Conservation (phyloP, 2,329 filamentous ascomycete species). For the Alternaria atra region DNA sequence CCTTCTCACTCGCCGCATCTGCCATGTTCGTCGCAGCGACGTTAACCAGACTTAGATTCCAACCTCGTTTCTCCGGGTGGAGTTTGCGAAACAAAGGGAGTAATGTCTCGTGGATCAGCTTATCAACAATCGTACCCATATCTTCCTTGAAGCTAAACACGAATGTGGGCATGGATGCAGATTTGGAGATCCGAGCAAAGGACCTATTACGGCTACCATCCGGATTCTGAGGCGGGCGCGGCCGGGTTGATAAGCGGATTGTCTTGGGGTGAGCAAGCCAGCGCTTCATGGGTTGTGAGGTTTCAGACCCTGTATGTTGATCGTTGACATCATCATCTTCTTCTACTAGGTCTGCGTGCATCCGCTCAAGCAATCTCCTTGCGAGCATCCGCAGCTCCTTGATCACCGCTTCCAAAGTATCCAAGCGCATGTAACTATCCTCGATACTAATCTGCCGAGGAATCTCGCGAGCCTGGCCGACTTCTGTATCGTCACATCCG, state of each 20-base stretch:
- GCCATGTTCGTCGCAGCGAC: slow-evolving; percentile 87
- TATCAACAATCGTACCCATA: slow-evolving; percentile 69
- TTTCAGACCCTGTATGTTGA: neutral
- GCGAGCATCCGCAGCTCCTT: slow-evolving; percentile 75
- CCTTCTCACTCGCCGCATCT: slow-evolving; percentile 56
- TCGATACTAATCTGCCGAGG: slow-evolving; percentile 94
- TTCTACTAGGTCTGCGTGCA: slow-evolving; percentile 78
- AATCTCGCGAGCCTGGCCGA: slow-evolving; percentile 74
- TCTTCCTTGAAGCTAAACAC: slow-evolving; percentile 71
- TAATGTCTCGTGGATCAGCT: slow-evolving; percentile 73
- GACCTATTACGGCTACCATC: slow-evolving; percentile 65
- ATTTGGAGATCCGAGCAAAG: slow-evolving; percentile 78
- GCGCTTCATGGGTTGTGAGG: slow-evolving; percentile 36
- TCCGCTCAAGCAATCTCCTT: slow-evolving; percentile 75
- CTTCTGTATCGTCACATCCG: slow-evolving; percentile 78
- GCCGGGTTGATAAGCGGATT: slow-evolving; percentile 80
- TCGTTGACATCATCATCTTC: slow-evolving; percentile 53
- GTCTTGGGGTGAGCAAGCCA: slow-evolving; percentile 88
- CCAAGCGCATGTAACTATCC: slow-evolving; percentile 82
- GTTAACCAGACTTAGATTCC: slow-evolving; percentile 86
- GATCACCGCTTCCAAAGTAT: slow-evolving; percentile 69
- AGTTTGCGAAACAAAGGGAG: slow-evolving; percentile 78
- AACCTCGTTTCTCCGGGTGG: slow-evolving; percentile 72
- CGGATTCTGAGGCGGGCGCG: slow-evolving; percentile 62
- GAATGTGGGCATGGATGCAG: slow-evolving; percentile 75